Evolutionary conservation across 2,329 filamentous ascomycete species (phyloP), one percentile per base, ranked within the genome.

Genomic region (Monilinia polystroma): DNA sequence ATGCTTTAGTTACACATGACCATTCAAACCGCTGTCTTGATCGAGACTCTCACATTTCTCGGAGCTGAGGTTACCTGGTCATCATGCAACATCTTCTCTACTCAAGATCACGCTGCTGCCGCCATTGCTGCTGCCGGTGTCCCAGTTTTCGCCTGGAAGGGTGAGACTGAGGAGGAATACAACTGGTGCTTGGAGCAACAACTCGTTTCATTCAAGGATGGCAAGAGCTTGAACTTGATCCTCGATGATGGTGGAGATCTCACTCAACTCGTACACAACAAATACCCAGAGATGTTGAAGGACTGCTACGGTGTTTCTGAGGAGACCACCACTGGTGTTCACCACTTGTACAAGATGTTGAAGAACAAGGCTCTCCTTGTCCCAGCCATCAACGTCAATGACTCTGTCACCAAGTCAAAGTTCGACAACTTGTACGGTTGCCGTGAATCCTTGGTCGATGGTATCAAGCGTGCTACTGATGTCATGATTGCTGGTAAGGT

Each of bases 401-500:
- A 99, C 89, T 93, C 91, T 68, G 94, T 99, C 79, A 99, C 95
- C 82, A 99, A 98, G 90, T 97, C 93, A 84, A 99, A 99, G 88
- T 99, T 99, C 81, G 95, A 98, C 88, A 99, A 99, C 90, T 85
- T 98, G 73, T 99, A 98, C 88, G 94, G 95, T 79, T 98, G 95
- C 92, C 90, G 93, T 80, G 95, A 98, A 86, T 97, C 94, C 72
- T 90, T 99, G 76, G 89, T 99, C 78, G 95, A 99, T 81, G 95
- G 95, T 81, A 98, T 99, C 89, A 99, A 98, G 91, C 94, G 94
- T 85, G 94, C 95, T 76, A 99, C 95, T 81, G 94, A 99, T 85
- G 95, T 98, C 82, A 99, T 99, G 95, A 94, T 98, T 86, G 95
- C 95, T 78, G 95, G 95, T 81, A 98, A 99, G 90, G 88, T 97